These are phyloP conservation scores for Thalassiosira exigua DNA, from an alignment of 352 stramenopile genomes.

Conservation along the genomic window DNA sequence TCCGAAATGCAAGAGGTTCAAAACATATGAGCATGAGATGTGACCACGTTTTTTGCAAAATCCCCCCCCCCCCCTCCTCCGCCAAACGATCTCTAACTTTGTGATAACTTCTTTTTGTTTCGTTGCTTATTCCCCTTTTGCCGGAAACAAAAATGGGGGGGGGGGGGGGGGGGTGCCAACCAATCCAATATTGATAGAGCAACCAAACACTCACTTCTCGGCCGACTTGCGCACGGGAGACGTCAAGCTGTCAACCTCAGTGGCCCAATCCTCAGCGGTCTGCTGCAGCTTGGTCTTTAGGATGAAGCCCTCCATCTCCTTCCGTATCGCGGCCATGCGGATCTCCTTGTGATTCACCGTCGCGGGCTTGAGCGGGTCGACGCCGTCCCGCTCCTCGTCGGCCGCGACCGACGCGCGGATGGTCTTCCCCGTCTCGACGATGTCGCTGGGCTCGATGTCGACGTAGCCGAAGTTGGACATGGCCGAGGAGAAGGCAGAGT, in stretches of 20 bases:
- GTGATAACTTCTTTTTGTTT: too few species aligned
- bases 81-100: too few species aligned
- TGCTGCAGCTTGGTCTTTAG: constrained; percentile 65
- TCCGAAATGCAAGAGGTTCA: too few species aligned
- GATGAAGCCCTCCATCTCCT: constrained; percentile 82
- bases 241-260: constrained; percentile 15
- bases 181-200: constrained; percentile 19
- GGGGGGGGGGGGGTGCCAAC: too few species aligned
- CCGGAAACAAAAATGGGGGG: too few species aligned
- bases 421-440: constrained; percentile 70
- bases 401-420: constrained; percentile 66
- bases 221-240: constrained; percentile 28
- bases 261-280: constrained; percentile 69
- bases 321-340: constrained; percentile 76
- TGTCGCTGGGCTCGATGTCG: constrained; percentile 71
- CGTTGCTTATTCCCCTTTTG: too few species aligned
- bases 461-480: constrained; percentile 80
- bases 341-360: constrained; percentile 82
- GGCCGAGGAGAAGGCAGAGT: constrained; percentile 74
- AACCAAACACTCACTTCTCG: constrained; percentile 69
- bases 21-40: too few species aligned
- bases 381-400: constrained; percentile 23
- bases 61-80: too few species aligned
- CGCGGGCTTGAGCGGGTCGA: constrained; percentile 12
- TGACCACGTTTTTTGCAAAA: too few species aligned